Evolutionary conservation across 75 land plant species (phyloP), one percentile per base, ranked within the genome.

Genomic region (Cryptomeria japonica): DNA sequence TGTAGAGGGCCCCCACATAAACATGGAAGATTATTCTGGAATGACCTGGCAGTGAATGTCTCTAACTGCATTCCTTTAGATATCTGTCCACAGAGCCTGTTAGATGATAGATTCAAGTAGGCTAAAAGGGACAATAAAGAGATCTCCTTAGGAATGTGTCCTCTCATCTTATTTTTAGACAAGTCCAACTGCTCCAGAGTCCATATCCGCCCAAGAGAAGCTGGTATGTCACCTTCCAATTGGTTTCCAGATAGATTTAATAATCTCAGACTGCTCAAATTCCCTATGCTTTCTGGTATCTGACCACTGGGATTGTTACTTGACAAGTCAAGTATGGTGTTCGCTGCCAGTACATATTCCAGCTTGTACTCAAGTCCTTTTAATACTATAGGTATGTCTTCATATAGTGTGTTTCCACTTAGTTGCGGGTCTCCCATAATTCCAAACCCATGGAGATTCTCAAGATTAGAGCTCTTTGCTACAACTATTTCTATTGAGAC

Each of bases 21-120:
- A 56, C 97, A 10, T 79, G 53, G 31, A 96, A 80, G 25, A 76
- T 87, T 88, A 95, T 94, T 28, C 94, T 92, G 75, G 80, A 91
- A 39, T 94, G 90, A 15, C 90, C 82, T 37, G 94, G 87, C 0
- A 88, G 87, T 80, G 87, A 84, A 41, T 93, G 91, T 44, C 89
- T 93, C 75, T 19, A 84, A 61, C 93, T 92, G 76, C 91, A 89
- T 44, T 89, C 91, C 22, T 93, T 84, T 34, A 41, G 42, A 1
- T 89, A 88, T 44, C 95, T 93, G 47, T 94, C 90, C 15, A 75
- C 25, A 56, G 0, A 44, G 19, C 18, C 19, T 56, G 25, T 56
- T 56, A 56, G 0, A 16, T 18, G 61, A 56, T 16, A 56, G 5
- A 56, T 56, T 4, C 61, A 56, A 56, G 18, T 0, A 15, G 61